Evolutionary conservation across 345 rosid species (phyloP).

Genomic region (Populus tremula): DNA sequence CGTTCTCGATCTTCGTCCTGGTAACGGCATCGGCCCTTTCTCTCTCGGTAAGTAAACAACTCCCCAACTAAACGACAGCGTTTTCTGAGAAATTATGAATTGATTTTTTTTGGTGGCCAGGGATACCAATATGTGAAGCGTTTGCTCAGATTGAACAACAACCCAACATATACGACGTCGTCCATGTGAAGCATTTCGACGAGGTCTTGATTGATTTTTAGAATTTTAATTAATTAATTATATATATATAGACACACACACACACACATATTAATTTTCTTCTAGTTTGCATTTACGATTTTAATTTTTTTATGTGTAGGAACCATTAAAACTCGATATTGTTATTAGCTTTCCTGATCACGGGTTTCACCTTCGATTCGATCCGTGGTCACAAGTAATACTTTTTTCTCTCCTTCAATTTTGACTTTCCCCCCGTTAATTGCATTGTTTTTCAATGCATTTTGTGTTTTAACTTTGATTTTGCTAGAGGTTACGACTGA

Average conservation of each 20-base stretch:
- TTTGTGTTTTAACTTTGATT: slow-evolving; percentile 15
- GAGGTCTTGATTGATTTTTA: slow-evolving; percentile 52
- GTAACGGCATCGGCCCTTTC: slow-evolving; percentile 88
- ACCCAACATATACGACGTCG: slow-evolving; percentile 91
- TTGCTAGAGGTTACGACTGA: slow-evolving; percentile 77
- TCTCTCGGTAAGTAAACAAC: slow-evolving; percentile 52
- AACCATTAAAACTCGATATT: slow-evolving; percentile 85
- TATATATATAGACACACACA: no score
- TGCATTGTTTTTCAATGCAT: neutral
- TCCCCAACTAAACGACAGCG: neutral
- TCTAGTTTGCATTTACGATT: neutral
- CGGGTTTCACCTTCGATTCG: slow-evolving; percentile 94
- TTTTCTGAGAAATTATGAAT: neutral
- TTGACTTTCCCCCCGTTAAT: neutral
- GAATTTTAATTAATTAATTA: no score
- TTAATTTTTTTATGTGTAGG: slow-evolving; percentile 39
- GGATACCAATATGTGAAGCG: slow-evolving; percentile 94
- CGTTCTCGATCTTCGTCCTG: slow-evolving; percentile 91
- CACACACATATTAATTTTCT: no score
- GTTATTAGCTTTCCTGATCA: slow-evolving; percentile 96
- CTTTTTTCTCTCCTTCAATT: neutral
- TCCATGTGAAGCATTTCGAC: slow-evolving; percentile 82
- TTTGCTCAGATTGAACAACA: slow-evolving; percentile 89
- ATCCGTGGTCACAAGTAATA: slow-evolving; percentile 97
- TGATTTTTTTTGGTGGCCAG: slow-evolving; percentile 36